Evolutionary conservation across 1,284 basidiomycete species (phyloP).

Genomic region (Cutaneotrichosporon arboriforme): DNA sequence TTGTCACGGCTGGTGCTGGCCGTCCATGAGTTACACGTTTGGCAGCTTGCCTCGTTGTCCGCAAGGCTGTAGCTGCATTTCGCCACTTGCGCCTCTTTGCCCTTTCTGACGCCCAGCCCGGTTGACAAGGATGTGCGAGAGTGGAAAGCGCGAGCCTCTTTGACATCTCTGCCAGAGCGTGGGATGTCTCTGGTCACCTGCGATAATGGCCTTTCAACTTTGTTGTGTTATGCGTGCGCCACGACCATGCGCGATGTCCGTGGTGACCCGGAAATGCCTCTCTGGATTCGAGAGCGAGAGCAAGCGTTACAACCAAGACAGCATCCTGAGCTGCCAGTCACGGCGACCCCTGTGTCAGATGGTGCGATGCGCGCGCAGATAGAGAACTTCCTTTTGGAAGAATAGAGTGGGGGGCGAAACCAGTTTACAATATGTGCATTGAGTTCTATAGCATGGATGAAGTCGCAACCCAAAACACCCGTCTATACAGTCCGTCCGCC

Average conservation of each 20-base stretch:
- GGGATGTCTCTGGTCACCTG: slow-evolving; percentile 1
- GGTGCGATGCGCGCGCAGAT: slow-evolving; percentile 33
- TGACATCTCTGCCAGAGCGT: slow-evolving; percentile 54
- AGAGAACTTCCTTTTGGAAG: slow-evolving; percentile 27
- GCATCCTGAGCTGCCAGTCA: too few relatives aligned
- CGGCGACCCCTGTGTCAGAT: slow-evolving; percentile 22
- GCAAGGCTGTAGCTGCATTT: too few relatives aligned
- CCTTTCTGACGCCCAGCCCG: slow-evolving; percentile 54
- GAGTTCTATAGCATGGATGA: too few relatives aligned
- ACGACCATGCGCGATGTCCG: slow-evolving; percentile 54
- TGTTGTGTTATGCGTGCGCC: slow-evolving; percentile 69
- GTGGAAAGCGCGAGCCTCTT: slow-evolving; percentile 69
- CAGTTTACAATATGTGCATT: background rate
- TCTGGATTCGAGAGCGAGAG: slow-evolving; percentile 30
- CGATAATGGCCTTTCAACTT: slow-evolving; percentile 44
- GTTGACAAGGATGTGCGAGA: slow-evolving; percentile 61
- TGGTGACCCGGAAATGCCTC: slow-evolving; percentile 26
- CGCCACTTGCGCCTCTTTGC: too few relatives aligned
- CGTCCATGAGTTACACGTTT: too few relatives aligned
- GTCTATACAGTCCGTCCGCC: too few relatives aligned
- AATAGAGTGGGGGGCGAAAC: background rate
- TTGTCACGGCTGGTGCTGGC: too few relatives aligned
- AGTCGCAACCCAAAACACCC: background rate
- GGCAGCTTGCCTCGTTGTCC: too few relatives aligned
- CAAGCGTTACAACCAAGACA: too few relatives aligned